Conservation (phyloP, 2,329 filamentous ascomycete genomes). For the Aspergillus terreus region DNA sequence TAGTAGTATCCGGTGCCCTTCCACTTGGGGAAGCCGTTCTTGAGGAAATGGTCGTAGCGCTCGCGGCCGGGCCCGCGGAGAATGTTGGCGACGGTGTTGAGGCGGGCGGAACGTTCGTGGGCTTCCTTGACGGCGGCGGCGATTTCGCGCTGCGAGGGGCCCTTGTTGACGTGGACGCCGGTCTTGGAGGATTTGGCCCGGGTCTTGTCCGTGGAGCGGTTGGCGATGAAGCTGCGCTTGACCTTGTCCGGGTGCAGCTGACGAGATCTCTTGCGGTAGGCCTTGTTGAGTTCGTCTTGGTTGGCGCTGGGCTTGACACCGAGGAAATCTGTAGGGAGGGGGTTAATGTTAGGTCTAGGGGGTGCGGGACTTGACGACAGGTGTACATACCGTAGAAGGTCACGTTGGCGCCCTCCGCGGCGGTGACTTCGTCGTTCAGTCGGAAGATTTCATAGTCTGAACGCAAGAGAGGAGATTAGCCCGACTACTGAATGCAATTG, state of each 20-base stretch:
- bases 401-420: constrained; percentile 69
- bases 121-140: constrained; percentile 76
- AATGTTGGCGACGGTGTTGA: constrained; percentile 81
- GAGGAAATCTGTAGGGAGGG: constrained; percentile 63
- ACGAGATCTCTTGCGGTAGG: constrained; percentile 83
- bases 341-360: not conserved
- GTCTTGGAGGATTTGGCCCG: constrained; percentile 51
- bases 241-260: constrained; percentile 93
- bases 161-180: constrained; percentile 64
- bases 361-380: not conserved
- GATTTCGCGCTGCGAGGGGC: constrained; percentile 70
- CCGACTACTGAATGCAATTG: not conserved
- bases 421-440: constrained; percentile 78
- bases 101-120: constrained; percentile 74
- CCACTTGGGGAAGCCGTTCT: constrained; percentile 92
- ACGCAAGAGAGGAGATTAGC: constrained; percentile 1
- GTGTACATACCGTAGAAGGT: constrained; percentile 72
- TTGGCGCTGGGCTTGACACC: constrained; percentile 69
- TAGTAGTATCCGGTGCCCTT: constrained; percentile 99
- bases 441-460: constrained; percentile 97
- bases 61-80: constrained; percentile 75
- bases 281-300: constrained; percentile 87
- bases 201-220: constrained; percentile 55
- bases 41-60: constrained; percentile 91
- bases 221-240: constrained; percentile 73